Conservation (phyloP, 257 asterid genomes). For the Avicennia marina region DNA sequence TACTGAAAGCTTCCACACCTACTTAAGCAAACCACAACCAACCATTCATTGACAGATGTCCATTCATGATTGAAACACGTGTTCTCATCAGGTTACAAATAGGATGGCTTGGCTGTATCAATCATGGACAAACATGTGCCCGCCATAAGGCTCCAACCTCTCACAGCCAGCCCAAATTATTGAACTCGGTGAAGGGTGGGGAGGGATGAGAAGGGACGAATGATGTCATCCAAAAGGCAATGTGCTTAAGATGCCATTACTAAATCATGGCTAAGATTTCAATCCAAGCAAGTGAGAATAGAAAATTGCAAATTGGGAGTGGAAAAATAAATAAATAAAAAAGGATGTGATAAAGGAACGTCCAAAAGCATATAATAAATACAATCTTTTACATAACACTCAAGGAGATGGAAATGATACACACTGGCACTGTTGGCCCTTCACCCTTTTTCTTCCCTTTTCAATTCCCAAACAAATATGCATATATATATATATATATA, state of each 20-base stretch:
- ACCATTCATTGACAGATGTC: constrained; percentile 32
- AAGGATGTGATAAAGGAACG: constrained; percentile 7
- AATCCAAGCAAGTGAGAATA: constrained; percentile 30
- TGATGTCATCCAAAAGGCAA: constrained; percentile 68
- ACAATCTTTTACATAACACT: constrained; percentile 6
- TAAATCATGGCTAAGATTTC: constrained; percentile 40
- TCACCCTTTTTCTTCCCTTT: too few species aligned
- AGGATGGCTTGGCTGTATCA: constrained; percentile 44
- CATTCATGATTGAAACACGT: constrained; percentile 27
- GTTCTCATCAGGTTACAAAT: constrained; percentile 10
- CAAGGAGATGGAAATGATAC: constrained; percentile 24
- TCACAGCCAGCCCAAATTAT: constrained; percentile 39
- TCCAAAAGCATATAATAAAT: constrained; percentile 29
- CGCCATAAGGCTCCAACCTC: constrained; percentile 44
- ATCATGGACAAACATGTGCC: constrained; percentile 62
- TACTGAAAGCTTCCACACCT: constrained; percentile 5
- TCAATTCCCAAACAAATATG: constrained; percentile 9
- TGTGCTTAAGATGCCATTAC: constrained; percentile 51
- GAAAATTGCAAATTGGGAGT: neutral
- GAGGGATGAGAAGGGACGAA: constrained; percentile 31
- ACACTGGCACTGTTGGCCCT: too few species aligned
- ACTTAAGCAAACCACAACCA: constrained; percentile 4
- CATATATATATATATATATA: neutral
- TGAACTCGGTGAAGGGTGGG: constrained; percentile 28
- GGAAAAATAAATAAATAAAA: neutral